Base-by-base conservation (phyloP, 768 basidiomycete genomes). In the Suillus lakei region DNA sequence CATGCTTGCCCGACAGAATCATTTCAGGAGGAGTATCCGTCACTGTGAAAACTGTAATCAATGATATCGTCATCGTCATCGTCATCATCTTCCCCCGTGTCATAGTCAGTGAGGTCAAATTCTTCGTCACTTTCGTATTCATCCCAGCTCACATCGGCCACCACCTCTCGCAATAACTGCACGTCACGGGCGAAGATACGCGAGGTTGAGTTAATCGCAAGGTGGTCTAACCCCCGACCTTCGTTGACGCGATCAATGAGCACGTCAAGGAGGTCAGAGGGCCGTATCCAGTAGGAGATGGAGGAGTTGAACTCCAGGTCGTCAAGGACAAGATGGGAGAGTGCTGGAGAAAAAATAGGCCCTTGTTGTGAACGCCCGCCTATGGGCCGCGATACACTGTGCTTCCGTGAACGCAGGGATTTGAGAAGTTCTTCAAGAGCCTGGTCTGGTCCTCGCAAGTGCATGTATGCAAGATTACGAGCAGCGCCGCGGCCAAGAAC, bases 211-310 rank as follows among this genome's bases (percentile, higher is more conserved):
- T 13, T 13, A 8, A 62, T 21, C 15, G 26, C 16, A 15, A 62
- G 62, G 32, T 56, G 15, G 21, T 62, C 30, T 15, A 62, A 38
- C 21, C 54, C 46, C 16, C 48, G 50, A 60, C 36, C 55, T 58
- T 54, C 50, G 23, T 62, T 62, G 34, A 30, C 54, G 8, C 62
- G 62, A 59, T 55, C 62, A 4, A 62, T 62, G 62, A 62, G 62
- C 26, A 30, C 62, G 18, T 62, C 62, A n/a, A 9, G 34, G 13
- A 60, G 23, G 34, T 62, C 62, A 21, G 26, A 38, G 6, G 62
- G 62, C 12, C 16, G 48, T 26, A 28, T 8, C 5, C 32, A 50
- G 12, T 6, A 12, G 12, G 18, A 28, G 36, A 10, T 3, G 34
- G 26, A 44, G 5, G 16, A 4, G 36, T 32, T 10, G 16, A 62